Conservation (phyloP, 2,329 filamentous ascomycete species). For the Cryoendolithus antarcticus region DNA sequence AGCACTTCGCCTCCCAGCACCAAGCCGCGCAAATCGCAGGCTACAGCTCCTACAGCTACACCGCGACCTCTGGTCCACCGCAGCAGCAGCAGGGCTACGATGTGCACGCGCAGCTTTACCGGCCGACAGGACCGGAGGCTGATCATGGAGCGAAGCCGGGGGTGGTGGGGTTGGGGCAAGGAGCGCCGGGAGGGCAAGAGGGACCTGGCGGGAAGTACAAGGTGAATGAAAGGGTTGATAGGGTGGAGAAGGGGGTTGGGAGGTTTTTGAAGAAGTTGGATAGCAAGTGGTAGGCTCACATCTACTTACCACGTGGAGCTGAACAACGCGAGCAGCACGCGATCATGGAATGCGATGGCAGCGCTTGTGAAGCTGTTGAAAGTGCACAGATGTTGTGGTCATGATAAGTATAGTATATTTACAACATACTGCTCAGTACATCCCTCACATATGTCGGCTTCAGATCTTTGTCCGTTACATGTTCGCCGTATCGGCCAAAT, state of each 20-base stretch:
- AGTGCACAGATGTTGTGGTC: too few relatives aligned
- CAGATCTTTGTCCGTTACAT: too few relatives aligned
- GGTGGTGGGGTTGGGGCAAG: neutral
- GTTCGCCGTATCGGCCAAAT: too few relatives aligned
- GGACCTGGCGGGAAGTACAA: constrained; percentile 13
- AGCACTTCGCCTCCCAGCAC: constrained; percentile 25
- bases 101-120: constrained; percentile 58
- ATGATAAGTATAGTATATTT: too few relatives aligned
- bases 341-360: too few relatives aligned
- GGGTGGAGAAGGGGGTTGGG: constrained; percentile 57
- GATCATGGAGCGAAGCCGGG: constrained; percentile 1
- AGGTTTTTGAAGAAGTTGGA: constrained; percentile 68
- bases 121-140: constrained; percentile 43
- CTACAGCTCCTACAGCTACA: constrained; percentile 44
- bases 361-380: too few relatives aligned
- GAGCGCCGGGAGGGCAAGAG: neutral
- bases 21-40: constrained; percentile 25
- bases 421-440: too few relatives aligned
- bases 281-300: constrained; percentile 23
- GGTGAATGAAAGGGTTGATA: constrained; percentile 53
- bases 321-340: too few relatives aligned
- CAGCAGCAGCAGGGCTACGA: constrained; percentile 20
- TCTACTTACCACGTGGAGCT: too few relatives aligned
- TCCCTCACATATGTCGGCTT: too few relatives aligned
- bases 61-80: neutral